These are phyloP conservation scores for Fusarium caatingaense DNA, from an alignment of 2,329 filamentous ascomycete species.

Conservation along the genomic window DNA sequence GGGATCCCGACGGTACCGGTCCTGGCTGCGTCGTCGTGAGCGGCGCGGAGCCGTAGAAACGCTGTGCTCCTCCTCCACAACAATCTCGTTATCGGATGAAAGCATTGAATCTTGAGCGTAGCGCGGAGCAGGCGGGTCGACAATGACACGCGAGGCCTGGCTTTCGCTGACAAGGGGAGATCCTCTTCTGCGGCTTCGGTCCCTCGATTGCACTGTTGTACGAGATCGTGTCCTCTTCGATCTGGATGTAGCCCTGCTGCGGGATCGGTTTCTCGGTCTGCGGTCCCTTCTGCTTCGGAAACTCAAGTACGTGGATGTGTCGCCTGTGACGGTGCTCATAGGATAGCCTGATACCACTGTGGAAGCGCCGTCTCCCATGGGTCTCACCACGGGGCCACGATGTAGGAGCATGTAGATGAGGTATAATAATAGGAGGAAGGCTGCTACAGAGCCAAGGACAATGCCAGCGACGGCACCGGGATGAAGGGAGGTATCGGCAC, in stretches of 20 bases:
- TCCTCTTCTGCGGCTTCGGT: conserved; percentile 31
- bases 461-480: conserved; percentile 59
- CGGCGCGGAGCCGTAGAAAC: conserved; percentile 41
- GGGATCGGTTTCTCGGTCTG: conserved; percentile 22
- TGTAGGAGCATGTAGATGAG: conserved; percentile 63
- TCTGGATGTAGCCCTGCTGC: conserved; percentile 31
- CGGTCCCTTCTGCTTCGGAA: conserved; percentile 37
- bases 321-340: conserved; percentile 40
- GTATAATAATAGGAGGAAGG: conserved; percentile 65
- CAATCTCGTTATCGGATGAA: conserved; percentile 53
- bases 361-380: conserved; percentile 35
- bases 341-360: conserved; percentile 25
- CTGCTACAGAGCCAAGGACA: conserved; percentile 59
- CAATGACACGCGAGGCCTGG: conserved; percentile 41
- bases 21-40: conserved; percentile 41
- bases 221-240: conserved; percentile 43
- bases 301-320: conserved; percentile 40
- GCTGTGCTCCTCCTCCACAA: conserved; percentile 52
- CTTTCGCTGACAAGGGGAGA: conserved; percentile 36
- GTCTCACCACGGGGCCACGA: conserved; percentile 52
- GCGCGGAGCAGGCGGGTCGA: conserved; percentile 48
- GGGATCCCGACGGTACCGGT: conserved; percentile 43
- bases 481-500: conserved; percentile 52
- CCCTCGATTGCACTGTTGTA: conserved; percentile 30
- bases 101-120: conserved; percentile 41